Evolutionary conservation across 2,329 filamentous ascomycete genomes (phyloP), one percentile per base, ranked within the genome.

Genomic region (Setomelanomma holmii): DNA sequence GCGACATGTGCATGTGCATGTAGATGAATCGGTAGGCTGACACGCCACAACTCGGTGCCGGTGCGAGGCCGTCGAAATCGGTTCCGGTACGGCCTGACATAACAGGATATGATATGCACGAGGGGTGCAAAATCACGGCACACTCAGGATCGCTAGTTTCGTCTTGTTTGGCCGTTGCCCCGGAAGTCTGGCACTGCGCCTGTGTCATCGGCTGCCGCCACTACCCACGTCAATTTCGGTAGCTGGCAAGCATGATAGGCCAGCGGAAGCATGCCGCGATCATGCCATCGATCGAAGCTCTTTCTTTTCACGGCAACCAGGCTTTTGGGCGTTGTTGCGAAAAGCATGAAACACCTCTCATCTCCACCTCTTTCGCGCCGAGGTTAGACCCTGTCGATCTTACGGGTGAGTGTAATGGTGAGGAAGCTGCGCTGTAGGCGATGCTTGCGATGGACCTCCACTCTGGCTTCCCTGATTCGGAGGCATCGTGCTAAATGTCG

Each of bases 361-460:
- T 51, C 23, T 46, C 42, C 42, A 51, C 42, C 27, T 17, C 19
- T 16, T 10, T 2, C 19, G 19, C 35, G 27, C 40, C 47, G 50
- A 46, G 21, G 43, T 53, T 40, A 35, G 36, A 33, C 36, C 43
- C 23, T 45, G 52, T 30, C 40, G 43, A 42, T 49, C 45, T 53
- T 56, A 64, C 33, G 58, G 47, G 24, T 63, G 55, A 27, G 41
- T 61, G 54, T 67, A 65, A 30, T 66, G 63, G 22, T 53, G 59
- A 16, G 63, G 56, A 24, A 56, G 48, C 40, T 63, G 62, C 36
- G 54, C 53, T 39, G 45, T 50, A 17, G 57, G 57, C 30, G 58
- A 57, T 44, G 58, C 30, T 22, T 64, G 65, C 19, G 45, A 44
- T 44, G 55, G 55, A 34, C 39, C 40, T 43, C 39, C 19, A 36